A percentile compares a stretch with the other conserved stretches of the same genome.
phyloP scores from a whole-genome alignment of 805 yeast genomes.

The Metschnikowia similis region DNA sequence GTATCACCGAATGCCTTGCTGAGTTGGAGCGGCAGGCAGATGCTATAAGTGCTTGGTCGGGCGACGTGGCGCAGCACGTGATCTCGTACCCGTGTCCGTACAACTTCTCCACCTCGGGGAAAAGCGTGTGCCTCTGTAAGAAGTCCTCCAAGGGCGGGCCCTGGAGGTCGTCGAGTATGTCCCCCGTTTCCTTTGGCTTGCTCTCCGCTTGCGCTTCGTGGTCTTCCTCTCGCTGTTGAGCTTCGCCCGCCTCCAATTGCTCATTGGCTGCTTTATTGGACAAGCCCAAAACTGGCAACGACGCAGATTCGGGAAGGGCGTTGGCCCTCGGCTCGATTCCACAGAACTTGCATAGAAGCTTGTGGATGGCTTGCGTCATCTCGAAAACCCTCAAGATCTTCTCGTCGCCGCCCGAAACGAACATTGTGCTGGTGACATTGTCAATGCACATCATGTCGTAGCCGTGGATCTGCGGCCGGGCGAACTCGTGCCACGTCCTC shows the following conservation, averaged over 20 bases:
- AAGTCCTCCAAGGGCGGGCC: constrained; percentile 78
- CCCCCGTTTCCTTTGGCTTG: constrained; percentile 41
- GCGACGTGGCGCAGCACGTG: constrained; percentile 68
- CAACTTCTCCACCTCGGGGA: constrained; percentile 92
- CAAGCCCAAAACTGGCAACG: constrained; percentile 87
- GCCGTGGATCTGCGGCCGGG: constrained; percentile 98
- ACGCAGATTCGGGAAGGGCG: constrained; percentile 73
- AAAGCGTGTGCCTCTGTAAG: constrained; percentile 83
- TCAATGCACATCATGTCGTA: constrained; percentile 87
- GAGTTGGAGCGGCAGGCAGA: constrained; percentile 90
- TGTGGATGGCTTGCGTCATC: constrained; percentile 75
- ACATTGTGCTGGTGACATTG: constrained; percentile 54
- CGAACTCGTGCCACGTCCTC: constrained; percentile 79
- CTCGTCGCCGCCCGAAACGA: constrained; percentile 95
- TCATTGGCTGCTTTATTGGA: constrained; percentile 80
- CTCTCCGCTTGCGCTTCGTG: constrained; percentile 30
- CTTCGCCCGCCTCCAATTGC: constrained; percentile 39
- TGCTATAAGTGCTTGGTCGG: constrained; percentile 62
- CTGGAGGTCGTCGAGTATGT: constrained; percentile 43
- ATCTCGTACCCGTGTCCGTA: constrained; percentile 98
- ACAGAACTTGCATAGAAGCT: constrained; percentile 52
- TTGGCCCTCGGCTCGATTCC: constrained; percentile 28
- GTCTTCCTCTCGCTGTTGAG: constrained; percentile 35
- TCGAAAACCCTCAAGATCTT: constrained; percentile 86
- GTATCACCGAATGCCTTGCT: constrained; percentile 76